Conservation (phyloP, 129 eudicot species). For the Artemisia tridentata region DNA sequence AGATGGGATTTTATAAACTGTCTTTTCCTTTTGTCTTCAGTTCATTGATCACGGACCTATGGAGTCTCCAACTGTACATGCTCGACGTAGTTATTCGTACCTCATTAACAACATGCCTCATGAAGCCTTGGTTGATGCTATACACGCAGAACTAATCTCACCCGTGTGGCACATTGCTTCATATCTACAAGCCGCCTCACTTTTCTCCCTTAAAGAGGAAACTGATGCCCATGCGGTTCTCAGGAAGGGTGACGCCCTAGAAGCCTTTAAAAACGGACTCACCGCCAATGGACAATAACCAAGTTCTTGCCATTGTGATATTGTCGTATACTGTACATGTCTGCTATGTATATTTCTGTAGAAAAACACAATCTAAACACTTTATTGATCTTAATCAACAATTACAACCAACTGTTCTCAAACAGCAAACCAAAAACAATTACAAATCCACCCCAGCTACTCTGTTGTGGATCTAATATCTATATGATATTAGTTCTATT, state of each 20-base stretch:
- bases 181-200: constrained; percentile 60
- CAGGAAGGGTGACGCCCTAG: constrained; percentile 53
- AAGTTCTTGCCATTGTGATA: constrained; percentile 18
- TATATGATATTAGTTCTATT: no score
- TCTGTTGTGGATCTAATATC: no score
- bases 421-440: no score
- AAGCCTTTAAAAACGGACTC: constrained; percentile 44
- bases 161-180: constrained; percentile 67
- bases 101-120: constrained; percentile 65
- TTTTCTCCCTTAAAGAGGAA: constrained; percentile 56
- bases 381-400: no score
- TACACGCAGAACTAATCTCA: constrained; percentile 71
- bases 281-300: constrained; percentile 26
- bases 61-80: constrained; percentile 62
- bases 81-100: constrained; percentile 67
- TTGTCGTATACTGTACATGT: constrained; percentile 31
- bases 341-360: neutral
- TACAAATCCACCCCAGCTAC: no score
- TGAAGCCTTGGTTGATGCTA: constrained; percentile 82
- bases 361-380: no score
- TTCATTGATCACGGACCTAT: constrained; percentile 64
- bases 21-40: constrained; percentile 24
- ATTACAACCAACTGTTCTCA: no score
- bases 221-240: constrained; percentile 55
- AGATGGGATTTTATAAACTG: neutral